Conservation (phyloP, 495 filamentous ascomycete species). For the Penicillium bovifimosum region DNA sequence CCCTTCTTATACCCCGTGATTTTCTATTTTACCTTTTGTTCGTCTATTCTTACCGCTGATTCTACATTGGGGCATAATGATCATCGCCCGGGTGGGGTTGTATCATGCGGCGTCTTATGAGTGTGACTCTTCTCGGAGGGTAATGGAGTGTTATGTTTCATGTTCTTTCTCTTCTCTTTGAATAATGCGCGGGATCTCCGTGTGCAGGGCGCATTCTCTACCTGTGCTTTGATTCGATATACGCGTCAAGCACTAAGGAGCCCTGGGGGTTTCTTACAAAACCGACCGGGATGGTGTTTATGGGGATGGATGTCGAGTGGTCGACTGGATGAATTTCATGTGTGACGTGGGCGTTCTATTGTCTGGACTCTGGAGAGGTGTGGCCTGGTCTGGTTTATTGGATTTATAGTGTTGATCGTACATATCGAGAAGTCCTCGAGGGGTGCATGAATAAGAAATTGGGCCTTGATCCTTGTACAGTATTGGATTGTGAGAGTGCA, state of each 20-base stretch:
- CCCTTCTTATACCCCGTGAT: slow-evolving; percentile 3
- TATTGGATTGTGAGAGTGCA: background rate
- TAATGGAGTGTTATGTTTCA: background rate
- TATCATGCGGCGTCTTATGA: slow-evolving; percentile 20
- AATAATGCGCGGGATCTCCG: background rate
- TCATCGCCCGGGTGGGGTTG: slow-evolving; percentile 12
- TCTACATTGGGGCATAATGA: slow-evolving; percentile 11
- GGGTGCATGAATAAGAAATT: slow-evolving; percentile 1
- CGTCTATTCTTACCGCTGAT: background rate
- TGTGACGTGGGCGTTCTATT: background rate
- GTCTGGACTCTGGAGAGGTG: background rate
- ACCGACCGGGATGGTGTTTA: background rate
- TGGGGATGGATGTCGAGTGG: background rate
- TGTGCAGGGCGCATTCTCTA: background rate
- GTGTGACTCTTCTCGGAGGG: background rate
- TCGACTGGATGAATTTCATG: slow-evolving; percentile 2
- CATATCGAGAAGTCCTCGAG: background rate
- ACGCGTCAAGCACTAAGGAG: background rate
- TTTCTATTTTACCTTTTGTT: background rate
- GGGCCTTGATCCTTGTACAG: slow-evolving; percentile 1
- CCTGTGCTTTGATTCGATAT: background rate
- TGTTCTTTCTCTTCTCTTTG: background rate
- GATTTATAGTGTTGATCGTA: background rate
- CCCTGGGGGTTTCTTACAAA: background rate
- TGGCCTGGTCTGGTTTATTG: background rate